Percentiles rank a stretch among this genome's conserved stretches.
These are phyloP conservation scores for Orbilia quercus DNA, from an alignment of 2,329 filamentous ascomycete species.

Conservation along the genomic window DNA sequence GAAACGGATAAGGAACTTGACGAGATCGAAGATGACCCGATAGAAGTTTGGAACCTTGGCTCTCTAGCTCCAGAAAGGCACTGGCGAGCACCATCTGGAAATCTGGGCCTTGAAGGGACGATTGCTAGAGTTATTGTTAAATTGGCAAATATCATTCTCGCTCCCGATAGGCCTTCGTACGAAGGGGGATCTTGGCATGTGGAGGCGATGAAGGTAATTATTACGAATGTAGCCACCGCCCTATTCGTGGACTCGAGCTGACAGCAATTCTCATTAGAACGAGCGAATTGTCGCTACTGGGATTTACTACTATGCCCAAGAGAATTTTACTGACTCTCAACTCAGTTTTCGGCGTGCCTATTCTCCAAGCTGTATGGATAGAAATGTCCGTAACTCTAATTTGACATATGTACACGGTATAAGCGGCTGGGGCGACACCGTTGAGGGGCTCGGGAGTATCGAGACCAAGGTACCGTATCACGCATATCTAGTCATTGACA, in stretches of 20 bases:
- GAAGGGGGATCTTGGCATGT: constrained; percentile 69
- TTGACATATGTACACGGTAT: background rate
- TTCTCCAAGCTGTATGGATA: background rate
- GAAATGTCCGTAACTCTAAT: background rate
- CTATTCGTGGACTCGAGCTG: no score
- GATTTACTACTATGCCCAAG: constrained; percentile 71
- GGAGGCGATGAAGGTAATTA: constrained; percentile 65
- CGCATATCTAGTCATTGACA: background rate
- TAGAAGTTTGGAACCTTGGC: background rate
- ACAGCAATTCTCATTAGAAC: constrained; percentile 64
- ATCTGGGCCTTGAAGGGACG: constrained; percentile 57
- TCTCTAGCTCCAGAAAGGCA: background rate
- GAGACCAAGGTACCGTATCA: constrained; percentile 9
- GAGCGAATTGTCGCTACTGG: constrained; percentile 74
- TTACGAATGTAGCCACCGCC: no score
- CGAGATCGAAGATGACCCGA: background rate
- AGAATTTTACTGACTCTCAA: constrained; percentile 70
- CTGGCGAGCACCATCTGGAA: constrained; percentile 10
- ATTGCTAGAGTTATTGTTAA: constrained; percentile 74
- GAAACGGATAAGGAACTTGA: no score
- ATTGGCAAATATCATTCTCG: constrained; percentile 71
- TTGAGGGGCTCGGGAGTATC: constrained; percentile 17
- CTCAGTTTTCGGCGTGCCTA: constrained; percentile 67
- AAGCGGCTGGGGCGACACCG: no score
- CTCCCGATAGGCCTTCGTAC: constrained; percentile 68